Conservation (phyloP, 441 rosid species). For the Aleurites moluccanus region DNA sequence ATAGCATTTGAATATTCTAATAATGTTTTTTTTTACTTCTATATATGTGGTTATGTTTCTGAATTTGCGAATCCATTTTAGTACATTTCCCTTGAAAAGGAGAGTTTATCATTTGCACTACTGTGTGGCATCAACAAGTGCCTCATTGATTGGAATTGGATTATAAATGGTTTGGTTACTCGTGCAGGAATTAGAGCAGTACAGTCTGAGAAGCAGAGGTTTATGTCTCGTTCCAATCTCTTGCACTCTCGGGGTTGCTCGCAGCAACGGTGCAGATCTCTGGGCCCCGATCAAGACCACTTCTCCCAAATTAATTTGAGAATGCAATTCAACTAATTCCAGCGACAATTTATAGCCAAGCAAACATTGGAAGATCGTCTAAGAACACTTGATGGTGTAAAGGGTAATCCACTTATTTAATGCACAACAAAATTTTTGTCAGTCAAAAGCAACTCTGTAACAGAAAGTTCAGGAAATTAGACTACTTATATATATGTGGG, state of each 20-base stretch:
- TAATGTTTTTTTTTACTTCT: background rate
- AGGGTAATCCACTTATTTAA: conserved; percentile 3
- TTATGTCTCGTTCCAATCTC: conserved; percentile 80
- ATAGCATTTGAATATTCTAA: background rate
- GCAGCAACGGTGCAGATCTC: conserved; percentile 90
- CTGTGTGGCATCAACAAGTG: background rate
- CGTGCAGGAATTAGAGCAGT: conserved; percentile 52
- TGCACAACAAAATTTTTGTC: conserved; percentile 13
- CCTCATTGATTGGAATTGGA: background rate
- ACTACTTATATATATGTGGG: background rate
- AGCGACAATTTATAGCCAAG: conserved; percentile 12
- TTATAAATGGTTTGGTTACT: background rate
- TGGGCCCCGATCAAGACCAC: conserved; percentile 92
- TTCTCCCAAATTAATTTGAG: conserved; percentile 58
- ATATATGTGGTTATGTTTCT: background rate
- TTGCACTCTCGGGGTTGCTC: conserved; percentile 66
- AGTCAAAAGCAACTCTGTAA: conserved; percentile 18
- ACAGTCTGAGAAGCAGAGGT: conserved; percentile 70
- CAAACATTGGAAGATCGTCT: background rate
- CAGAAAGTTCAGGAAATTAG: background rate
- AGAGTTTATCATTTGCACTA: too few relatives aligned
- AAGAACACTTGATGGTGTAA: background rate
- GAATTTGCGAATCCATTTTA: background rate
- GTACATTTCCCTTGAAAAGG: background rate
- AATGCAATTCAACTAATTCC: conserved; percentile 29